Evolutionary conservation across 2,329 filamentous ascomycete species (phyloP).

Genomic region (Sporothrix pseudoabietina): DNA sequence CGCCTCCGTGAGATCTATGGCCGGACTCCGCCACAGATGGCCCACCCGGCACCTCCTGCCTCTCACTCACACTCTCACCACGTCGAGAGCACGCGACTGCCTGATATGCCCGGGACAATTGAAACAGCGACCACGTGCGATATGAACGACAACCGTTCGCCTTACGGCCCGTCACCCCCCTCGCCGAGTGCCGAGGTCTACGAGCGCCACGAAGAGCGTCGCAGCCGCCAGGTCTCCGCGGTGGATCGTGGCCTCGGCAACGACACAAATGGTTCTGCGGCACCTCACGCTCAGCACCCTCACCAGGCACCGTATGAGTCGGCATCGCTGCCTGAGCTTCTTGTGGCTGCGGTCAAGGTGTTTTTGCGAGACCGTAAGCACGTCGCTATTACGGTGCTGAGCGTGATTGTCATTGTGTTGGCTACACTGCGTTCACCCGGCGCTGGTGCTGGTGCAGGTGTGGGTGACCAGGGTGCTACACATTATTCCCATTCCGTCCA

Average conservation of each 20-base stretch:
- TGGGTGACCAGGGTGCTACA: neutral
- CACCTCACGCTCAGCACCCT: neutral
- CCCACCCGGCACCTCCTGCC: neutral
- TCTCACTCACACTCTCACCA: conserved; percentile 5
- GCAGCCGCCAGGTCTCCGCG: conserved; percentile 30
- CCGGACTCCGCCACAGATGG: conserved; percentile 36
- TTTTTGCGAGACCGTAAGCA: conserved; percentile 62
- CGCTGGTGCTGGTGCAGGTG: conserved; percentile 16
- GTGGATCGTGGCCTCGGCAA: neutral
- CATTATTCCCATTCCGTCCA: neutral
- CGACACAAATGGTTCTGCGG: neutral
- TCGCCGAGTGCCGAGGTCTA: conserved; percentile 40
- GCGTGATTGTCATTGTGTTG: conserved; percentile 56
- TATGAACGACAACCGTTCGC: conserved; percentile 30
- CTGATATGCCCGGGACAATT: conserved; percentile 3
- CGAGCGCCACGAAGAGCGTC: conserved; percentile 41
- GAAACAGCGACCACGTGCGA: conserved; percentile 33
- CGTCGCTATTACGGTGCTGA: conserved; percentile 57
- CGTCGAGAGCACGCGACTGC: neutral
- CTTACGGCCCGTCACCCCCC: conserved; percentile 38
- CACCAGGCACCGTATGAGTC: conserved; percentile 40
- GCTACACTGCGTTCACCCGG: conserved; percentile 45
- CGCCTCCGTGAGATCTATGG: conserved; percentile 59
- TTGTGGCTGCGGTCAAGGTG: conserved; percentile 57
- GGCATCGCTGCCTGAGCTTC: conserved; percentile 56